Percentiles rank a stretch among this genome's conserved stretches.
These are phyloP conservation scores for Candida freyschussii DNA, from an alignment of 1,139 yeast species.

Conservation along the genomic window DNA sequence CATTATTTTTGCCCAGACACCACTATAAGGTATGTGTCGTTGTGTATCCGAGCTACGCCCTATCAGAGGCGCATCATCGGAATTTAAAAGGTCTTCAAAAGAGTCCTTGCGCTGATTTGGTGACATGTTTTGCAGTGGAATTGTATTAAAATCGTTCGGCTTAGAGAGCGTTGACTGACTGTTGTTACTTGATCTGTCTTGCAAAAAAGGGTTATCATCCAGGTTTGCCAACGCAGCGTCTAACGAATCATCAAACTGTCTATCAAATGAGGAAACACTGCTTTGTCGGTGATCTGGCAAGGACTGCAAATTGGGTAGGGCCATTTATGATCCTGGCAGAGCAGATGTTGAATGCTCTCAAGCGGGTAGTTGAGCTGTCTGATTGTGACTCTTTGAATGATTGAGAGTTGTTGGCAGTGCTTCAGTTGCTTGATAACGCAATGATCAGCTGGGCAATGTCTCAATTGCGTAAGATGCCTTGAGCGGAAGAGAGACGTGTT, in stretches of 20 bases:
- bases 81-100: constrained; percentile 23
- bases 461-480: no score
- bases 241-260: constrained; percentile 34
- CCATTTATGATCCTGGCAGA: constrained; percentile 14
- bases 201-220: constrained; percentile 27
- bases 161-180: constrained; percentile 9
- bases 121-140: constrained; percentile 24
- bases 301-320: constrained; percentile 14
- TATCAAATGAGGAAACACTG: constrained; percentile 32
- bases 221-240: constrained; percentile 36
- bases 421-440: no score
- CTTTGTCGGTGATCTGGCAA: constrained; percentile 25
- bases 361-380: constrained; percentile 1
- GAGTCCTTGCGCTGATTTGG: constrained; percentile 22
- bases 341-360: background rate
- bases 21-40: background rate
- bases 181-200: constrained; percentile 12
- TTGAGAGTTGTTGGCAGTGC: background rate
- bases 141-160: constrained; percentile 17
- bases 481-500: no score
- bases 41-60: constrained; percentile 4
- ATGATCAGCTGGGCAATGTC: no score
- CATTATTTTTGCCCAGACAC: constrained; percentile 5
- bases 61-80: constrained; percentile 25
- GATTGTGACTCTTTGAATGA: background rate